phyloP scores from a whole-genome alignment of 208 protist species.

The Trichomonas tenax region DNA sequence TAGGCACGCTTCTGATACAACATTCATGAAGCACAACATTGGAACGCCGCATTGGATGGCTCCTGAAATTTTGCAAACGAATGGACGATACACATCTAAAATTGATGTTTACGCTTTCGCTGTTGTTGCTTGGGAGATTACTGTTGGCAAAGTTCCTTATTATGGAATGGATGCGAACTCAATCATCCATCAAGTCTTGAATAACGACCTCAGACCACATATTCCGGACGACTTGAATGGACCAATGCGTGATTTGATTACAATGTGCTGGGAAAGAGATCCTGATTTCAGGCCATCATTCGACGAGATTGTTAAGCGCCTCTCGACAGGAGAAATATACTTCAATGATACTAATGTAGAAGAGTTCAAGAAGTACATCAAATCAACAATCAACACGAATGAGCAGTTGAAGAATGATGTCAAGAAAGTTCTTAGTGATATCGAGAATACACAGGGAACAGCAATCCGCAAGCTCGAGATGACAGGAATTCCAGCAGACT shows the following conservation, averaged over 20 bases:
- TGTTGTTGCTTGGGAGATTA: not conserved
- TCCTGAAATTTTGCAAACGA: not conserved
- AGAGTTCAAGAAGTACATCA: not conserved
- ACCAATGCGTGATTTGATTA: not conserved
- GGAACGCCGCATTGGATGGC: slow-evolving; percentile 18
- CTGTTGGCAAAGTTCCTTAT: not conserved
- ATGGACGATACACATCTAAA: not conserved
- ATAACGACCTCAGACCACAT: not conserved
- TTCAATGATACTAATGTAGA: not conserved
- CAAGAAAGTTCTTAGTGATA: not conserved
- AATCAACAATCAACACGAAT: not conserved
- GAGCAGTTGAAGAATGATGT: not conserved
- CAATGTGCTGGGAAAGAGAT: slow-evolving; percentile 9
- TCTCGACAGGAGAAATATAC: not conserved
- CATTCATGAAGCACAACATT: not conserved
- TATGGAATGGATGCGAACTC: not conserved
- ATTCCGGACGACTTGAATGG: not conserved
- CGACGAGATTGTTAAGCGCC: not conserved
- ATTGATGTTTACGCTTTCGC: slow-evolving; percentile 8
- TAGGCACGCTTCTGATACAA: not conserved
- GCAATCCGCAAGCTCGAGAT: not conserved
- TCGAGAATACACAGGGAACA: not conserved
- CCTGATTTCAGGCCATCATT: not conserved
- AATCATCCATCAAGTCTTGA: not conserved
- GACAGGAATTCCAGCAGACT: not conserved